These are phyloP conservation scores for Cyathus striatus DNA, from an alignment of 768 basidiomycete species.

Conservation along the genomic window DNA sequence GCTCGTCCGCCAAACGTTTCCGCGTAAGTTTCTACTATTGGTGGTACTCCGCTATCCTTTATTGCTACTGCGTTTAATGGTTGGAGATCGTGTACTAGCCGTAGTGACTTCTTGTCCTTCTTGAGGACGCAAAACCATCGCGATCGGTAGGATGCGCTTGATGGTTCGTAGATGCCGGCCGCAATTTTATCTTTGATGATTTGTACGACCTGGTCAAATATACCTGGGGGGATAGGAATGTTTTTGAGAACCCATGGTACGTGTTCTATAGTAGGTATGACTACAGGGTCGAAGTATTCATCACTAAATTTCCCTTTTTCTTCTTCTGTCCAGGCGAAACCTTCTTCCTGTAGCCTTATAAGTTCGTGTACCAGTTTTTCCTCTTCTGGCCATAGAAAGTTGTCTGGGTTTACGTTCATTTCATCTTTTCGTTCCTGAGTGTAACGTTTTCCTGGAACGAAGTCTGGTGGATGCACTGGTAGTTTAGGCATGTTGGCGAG, in stretches of 20 bases:
- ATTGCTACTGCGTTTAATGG: slow-evolving; percentile 8
- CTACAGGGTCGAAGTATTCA: slow-evolving; percentile 16
- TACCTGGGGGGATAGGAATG: not conserved
- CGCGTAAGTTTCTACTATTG: too few species aligned
- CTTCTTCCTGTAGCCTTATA: slow-evolving; percentile 21
- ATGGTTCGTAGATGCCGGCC: slow-evolving; percentile 13
- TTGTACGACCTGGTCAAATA: too few species aligned
- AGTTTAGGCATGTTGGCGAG: slow-evolving; percentile 19
- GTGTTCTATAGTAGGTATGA: slow-evolving; percentile 22
- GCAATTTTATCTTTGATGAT: too few species aligned
- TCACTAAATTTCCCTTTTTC: slow-evolving; percentile 20
- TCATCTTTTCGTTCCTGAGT: slow-evolving; percentile 18
- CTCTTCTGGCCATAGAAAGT: slow-evolving; percentile 30
- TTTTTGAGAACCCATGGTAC: slow-evolving; percentile 22
- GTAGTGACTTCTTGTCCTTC: slow-evolving; percentile 13
- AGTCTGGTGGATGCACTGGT: slow-evolving; percentile 22
- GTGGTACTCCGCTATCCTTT: too few species aligned
- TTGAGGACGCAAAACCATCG: slow-evolving; percentile 20
- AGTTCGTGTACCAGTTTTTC: slow-evolving; percentile 25
- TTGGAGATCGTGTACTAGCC: slow-evolving; percentile 11
- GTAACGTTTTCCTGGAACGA: slow-evolving; percentile 17
- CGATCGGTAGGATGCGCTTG: slow-evolving; percentile 13
- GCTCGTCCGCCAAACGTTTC: too few species aligned
- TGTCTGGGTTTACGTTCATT: slow-evolving; percentile 17
- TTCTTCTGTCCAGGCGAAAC: slow-evolving; percentile 24